phyloP scores from a whole-genome alignment of 208 protist species.

The Jaenimonas drosophilae region DNA sequence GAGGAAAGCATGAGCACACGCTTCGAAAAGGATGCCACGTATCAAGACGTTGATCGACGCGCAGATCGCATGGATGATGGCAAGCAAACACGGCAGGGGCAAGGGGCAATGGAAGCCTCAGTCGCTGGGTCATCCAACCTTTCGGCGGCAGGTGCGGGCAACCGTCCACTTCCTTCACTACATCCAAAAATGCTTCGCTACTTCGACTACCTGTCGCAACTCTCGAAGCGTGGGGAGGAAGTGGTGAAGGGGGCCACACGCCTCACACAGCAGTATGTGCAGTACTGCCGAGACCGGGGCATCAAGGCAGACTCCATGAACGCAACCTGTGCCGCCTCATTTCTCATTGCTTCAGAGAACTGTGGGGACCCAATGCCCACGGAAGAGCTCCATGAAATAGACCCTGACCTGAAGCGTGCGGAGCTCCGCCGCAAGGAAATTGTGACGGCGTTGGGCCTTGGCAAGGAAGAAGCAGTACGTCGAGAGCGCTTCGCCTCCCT shows the following conservation, averaged over 20 bases:
- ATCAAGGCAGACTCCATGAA: slow-evolving; percentile 31
- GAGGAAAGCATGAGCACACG: slow-evolving; percentile 58
- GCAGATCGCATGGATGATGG: slow-evolving; percentile 11
- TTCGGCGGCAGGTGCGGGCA: background rate
- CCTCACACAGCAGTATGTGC: slow-evolving; percentile 38
- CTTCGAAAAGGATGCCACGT: slow-evolving; percentile 61
- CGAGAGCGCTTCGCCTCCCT: slow-evolving; percentile 23
- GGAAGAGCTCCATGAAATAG: slow-evolving; percentile 48
- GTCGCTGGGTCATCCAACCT: background rate
- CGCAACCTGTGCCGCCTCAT: slow-evolving; percentile 53
- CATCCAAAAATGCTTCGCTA: slow-evolving; percentile 29
- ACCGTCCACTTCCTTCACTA: too few species aligned
- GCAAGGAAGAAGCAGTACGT: slow-evolving; percentile 18
- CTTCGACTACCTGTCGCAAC: slow-evolving; percentile 40
- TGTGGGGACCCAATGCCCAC: slow-evolving; percentile 41
- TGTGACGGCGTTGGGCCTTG: slow-evolving; percentile 21
- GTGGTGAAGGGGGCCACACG: slow-evolving; percentile 29
- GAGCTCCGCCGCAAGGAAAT: slow-evolving; percentile 42
- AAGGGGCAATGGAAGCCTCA: background rate
- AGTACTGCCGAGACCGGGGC: slow-evolving; percentile 34
- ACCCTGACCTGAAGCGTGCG: slow-evolving; percentile 41
- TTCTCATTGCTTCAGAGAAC: slow-evolving; percentile 56
- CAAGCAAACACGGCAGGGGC: background rate
- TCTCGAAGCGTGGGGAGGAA: slow-evolving; percentile 24
- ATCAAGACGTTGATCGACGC: slow-evolving; percentile 51